These are phyloP conservation scores for Globisporangium uncinulatum DNA, from an alignment of 352 stramenopile species.

Conservation along the genomic window DNA sequence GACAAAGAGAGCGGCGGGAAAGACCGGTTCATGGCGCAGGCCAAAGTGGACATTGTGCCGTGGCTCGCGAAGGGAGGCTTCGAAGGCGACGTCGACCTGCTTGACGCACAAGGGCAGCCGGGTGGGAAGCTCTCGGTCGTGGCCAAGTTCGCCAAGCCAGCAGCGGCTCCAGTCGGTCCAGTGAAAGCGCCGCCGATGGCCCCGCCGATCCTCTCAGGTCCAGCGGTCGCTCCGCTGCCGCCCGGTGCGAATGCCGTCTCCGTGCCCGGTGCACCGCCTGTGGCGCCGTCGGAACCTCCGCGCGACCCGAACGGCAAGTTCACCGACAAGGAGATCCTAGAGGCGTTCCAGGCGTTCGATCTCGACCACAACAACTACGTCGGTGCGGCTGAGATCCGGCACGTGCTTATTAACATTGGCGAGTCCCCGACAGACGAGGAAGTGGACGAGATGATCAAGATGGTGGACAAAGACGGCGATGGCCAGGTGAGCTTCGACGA, in stretches of 20 bases:
- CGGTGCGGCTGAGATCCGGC: conserved; percentile 87
- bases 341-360: conserved; percentile 90
- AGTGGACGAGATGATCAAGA: conserved; percentile 90
- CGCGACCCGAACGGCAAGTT: conserved; percentile 94
- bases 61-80: conserved; percentile 93
- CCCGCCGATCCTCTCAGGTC: conserved; percentile 55
- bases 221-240: conserved; percentile 52
- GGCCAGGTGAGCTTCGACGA: conserved; percentile 92
- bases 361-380: conserved; percentile 94
- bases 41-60: conserved; percentile 88
- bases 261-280: conserved; percentile 36
- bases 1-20: conserved; percentile 89
- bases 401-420: conserved; percentile 94
- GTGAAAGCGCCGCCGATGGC: conserved; percentile 52
- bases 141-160: conserved; percentile 84
- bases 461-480: conserved; percentile 92
- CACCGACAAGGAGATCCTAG: conserved; percentile 91
- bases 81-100: conserved; percentile 87
- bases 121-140: conserved; percentile 85
- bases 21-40: conserved; percentile 92
- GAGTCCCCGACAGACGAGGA: conserved; percentile 95
- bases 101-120: conserved; percentile 71
- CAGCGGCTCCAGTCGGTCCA: conserved; percentile 21
- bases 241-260: conserved; percentile 51
- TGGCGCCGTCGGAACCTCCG: conserved; percentile 63